phyloP scores from a whole-genome alignment of 495 filamentous ascomycete species.

The Penicillium coprophilum region DNA sequence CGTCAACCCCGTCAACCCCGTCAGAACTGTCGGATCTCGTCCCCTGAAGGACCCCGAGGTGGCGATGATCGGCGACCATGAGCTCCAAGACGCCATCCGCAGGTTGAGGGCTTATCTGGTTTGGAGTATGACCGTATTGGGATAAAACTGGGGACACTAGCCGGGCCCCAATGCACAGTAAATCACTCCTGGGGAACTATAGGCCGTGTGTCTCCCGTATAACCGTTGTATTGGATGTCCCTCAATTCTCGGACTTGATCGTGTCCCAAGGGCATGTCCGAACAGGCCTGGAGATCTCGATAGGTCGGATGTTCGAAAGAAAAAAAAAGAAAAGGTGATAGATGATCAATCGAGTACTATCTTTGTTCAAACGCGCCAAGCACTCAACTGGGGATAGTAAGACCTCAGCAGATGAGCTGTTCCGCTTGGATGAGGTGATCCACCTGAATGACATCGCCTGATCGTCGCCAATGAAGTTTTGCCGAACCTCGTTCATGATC shows the following conservation, averaged over 20 bases:
- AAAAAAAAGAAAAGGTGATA: not conserved
- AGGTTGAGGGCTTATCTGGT: constrained; percentile 11
- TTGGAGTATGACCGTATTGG: constrained; percentile 7
- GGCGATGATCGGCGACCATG: constrained; percentile 21
- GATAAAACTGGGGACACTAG: not conserved
- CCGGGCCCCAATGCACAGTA: not conserved
- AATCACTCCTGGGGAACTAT: constrained; percentile 5
- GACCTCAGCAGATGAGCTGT: constrained; percentile 18
- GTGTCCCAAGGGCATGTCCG: not conserved
- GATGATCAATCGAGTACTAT: constrained; percentile 24
- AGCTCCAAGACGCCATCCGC: not conserved
- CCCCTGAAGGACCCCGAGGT: constrained; percentile 7
- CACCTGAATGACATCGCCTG: constrained; percentile 16
- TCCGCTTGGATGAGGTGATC: constrained; percentile 22
- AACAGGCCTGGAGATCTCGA: not conserved
- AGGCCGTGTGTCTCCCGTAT: constrained; percentile 2
- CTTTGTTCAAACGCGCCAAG: constrained; percentile 28
- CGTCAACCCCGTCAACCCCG: no score
- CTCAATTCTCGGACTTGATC: not conserved
- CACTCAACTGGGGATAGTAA: constrained; percentile 20
- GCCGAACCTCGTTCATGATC: constrained; percentile 26
- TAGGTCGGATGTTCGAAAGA: not conserved
- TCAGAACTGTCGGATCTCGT: not conserved
- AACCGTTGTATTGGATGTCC: not conserved
- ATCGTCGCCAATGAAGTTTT: constrained; percentile 18